Conservation (phyloP, 2,329 filamentous ascomycete species). For the Didymella keratinophila region DNA sequence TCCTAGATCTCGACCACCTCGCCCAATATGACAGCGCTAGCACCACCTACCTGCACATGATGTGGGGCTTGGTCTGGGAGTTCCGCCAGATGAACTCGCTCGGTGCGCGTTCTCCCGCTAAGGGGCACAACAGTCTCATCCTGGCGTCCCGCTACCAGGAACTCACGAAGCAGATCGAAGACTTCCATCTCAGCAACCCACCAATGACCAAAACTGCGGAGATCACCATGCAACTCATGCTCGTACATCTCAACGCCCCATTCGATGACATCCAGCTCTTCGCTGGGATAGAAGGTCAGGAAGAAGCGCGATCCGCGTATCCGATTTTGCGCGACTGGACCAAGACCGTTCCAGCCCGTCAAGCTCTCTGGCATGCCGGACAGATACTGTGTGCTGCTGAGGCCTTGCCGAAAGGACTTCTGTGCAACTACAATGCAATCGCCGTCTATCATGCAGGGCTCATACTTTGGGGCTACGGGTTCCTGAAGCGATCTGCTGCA, state of each 20-base stretch:
- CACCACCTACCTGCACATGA: slow-evolving; percentile 69
- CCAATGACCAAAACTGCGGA: slow-evolving; percentile 44
- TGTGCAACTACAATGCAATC: slow-evolving; percentile 73
- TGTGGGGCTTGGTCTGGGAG: slow-evolving; percentile 72
- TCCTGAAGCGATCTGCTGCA: slow-evolving; percentile 52
- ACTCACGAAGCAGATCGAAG: slow-evolving; percentile 65
- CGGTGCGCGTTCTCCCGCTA: slow-evolving; percentile 55
- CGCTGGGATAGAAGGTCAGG: slow-evolving; percentile 71
- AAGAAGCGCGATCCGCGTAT: slow-evolving; percentile 68
- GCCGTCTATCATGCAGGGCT: slow-evolving; percentile 73
- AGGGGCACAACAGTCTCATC: slow-evolving; percentile 46
- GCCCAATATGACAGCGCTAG: slow-evolving; percentile 49
- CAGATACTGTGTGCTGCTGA: slow-evolving; percentile 70
- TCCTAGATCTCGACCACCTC: slow-evolving; percentile 38
- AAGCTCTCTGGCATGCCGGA: slow-evolving; percentile 72
- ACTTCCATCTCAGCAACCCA: slow-evolving; percentile 58
- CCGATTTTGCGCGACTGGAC: slow-evolving; percentile 67
- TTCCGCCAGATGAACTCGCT: slow-evolving; percentile 67
- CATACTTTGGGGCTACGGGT: slow-evolving; percentile 73
- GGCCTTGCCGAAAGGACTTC: slow-evolving; percentile 59
- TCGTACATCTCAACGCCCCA: slow-evolving; percentile 70
- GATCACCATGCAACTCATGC: slow-evolving; percentile 59
- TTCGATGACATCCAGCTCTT: slow-evolving; percentile 73
- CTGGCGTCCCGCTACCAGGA: slow-evolving; percentile 59
- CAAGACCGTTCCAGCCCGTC: slow-evolving; percentile 62